A percentile compares a stretch with the other conserved stretches of the same genome.
Evolutionary conservation across 768 basidiomycete species (phyloP).

Genomic region (Phaeotremella skinneri): DNA sequence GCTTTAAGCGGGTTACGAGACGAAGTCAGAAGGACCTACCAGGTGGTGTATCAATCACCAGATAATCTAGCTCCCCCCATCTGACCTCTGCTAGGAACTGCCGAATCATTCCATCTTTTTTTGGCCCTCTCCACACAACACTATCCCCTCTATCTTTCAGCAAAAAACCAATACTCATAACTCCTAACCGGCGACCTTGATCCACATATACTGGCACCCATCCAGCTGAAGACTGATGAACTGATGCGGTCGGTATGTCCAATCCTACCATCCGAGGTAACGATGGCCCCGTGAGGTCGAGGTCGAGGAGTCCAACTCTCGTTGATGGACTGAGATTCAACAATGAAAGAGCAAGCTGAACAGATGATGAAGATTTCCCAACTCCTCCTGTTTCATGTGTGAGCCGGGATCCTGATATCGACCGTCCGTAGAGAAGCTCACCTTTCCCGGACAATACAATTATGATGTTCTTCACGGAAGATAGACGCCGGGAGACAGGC

Average conservation of each 20-base stretch:
- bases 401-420: not conserved
- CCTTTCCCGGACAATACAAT: slow-evolving; percentile 92
- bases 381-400: slow-evolving; percentile 62
- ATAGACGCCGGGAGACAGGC: slow-evolving; percentile 69
- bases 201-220: slow-evolving; percentile 99
- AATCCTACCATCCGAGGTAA: slow-evolving; percentile 93
- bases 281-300: slow-evolving; percentile 91
- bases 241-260: slow-evolving; percentile 62
- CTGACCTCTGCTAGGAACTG: slow-evolving; percentile 99
- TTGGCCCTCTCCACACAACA: slow-evolving; percentile 97
- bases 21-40: too few species aligned
- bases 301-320: slow-evolving; percentile 84
- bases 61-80: slow-evolving; percentile 94
- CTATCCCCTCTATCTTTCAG: slow-evolving; percentile 85
- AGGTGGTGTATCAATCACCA: slow-evolving; percentile 94
- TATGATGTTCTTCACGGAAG: slow-evolving; percentile 75
- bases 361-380: slow-evolving; percentile 93
- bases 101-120: slow-evolving; percentile 96
- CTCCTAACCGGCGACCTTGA: slow-evolving; percentile 68
- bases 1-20: not conserved
- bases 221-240: slow-evolving; percentile 89
- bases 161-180: slow-evolving; percentile 97
- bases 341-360: slow-evolving; percentile 85
- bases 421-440: slow-evolving; percentile 10
- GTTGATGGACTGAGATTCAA: slow-evolving; percentile 63